Evolutionary conservation across 352 stramenopile species (phyloP), one percentile per base, ranked within the genome.

Genomic region (Phytophthora pseudosyringae): DNA sequence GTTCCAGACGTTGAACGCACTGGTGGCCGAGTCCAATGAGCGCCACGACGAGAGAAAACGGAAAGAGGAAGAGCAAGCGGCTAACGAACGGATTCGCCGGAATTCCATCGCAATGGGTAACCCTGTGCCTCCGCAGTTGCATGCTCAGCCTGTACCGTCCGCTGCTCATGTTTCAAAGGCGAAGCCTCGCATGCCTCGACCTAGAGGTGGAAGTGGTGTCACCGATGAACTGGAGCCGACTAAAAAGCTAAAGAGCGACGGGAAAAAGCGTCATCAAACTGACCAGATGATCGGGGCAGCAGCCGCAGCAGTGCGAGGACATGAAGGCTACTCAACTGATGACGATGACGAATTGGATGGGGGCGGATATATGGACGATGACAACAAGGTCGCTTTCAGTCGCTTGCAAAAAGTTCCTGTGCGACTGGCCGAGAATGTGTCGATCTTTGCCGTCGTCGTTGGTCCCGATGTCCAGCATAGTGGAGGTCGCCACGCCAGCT

Each of bases 1-100:
- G 88, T 97, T 96, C 65, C 83, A 94, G 65, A 94, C 83, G 21
- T 64, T 97, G 44, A 90, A 93, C 47, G 76, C 82, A 25, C 68
- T 95, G n/a, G 66, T 89, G 25, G 68, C 67, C 1, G 88, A 94
- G 36, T 93, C 87, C 3, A 90, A 87, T 35, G 81, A 93, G 61
- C 80, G 83, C 18, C 80, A 91, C 31, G 78, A 88, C 39, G 78
- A 80, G 40, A 75, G 71, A 46, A 84, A 83, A 38, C 43, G 60
- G 4, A 71, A 76, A 29, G 71, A 66, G 2, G 60, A 73, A 28
- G 71, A 77, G 29, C 63, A 81, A 51, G 51, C 58, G 6, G 67
- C 68, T 36, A 50, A 63, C 48, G 62, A 74, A 29, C 66, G 67
- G 3, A 78, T 78, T 54, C 75, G 73, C 9, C 47, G 59, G 3